These are phyloP conservation scores for Cytidiella melzeri DNA, from an alignment of 768 basidiomycete species.

Conservation along the genomic window DNA sequence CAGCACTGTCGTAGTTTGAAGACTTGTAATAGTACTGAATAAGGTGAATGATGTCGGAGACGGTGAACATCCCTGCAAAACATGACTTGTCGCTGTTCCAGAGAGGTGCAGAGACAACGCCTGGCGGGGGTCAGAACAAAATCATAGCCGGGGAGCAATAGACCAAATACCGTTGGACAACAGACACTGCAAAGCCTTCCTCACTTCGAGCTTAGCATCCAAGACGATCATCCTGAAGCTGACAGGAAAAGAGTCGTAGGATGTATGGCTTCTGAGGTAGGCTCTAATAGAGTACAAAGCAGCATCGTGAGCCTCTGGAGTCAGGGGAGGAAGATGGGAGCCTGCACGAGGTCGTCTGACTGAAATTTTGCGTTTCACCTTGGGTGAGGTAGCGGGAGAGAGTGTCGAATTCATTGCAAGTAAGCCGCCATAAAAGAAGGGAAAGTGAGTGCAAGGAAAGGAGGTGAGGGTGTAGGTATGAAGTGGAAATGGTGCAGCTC, in stretches of 20 bases:
- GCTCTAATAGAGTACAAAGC: slow-evolving; percentile 66
- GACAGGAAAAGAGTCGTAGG: slow-evolving; percentile 97
- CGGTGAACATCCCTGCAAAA: slow-evolving; percentile 98
- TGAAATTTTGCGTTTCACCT: slow-evolving; percentile 50
- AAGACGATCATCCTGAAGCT: slow-evolving; percentile 95
- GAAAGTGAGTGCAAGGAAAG: neutral
- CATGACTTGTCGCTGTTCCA: slow-evolving; percentile 94
- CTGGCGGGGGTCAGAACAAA: slow-evolving; percentile 35
- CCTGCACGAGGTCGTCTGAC: slow-evolving; percentile 46
- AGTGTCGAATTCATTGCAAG: slow-evolving; percentile 40
- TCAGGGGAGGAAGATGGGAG: slow-evolving; percentile 52
- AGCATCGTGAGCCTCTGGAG: slow-evolving; percentile 60
- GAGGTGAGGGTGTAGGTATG: neutral
- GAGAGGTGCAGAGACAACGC: slow-evolving; percentile 94
- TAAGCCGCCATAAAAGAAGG: slow-evolving; percentile 15
- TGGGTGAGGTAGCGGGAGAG: slow-evolving; percentile 45
- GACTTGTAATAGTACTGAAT: slow-evolving; percentile 98
- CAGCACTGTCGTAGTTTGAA: slow-evolving; percentile 73
- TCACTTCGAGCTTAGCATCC: slow-evolving; percentile 93
- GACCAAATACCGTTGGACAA: slow-evolving; percentile 63
- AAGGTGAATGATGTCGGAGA: slow-evolving; percentile 98
- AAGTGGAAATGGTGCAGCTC: neutral
- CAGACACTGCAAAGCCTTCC: slow-evolving; percentile 87
- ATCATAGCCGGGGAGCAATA: slow-evolving; percentile 3
- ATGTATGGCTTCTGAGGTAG: slow-evolving; percentile 79